Evolutionary conservation across 768 basidiomycete genomes (phyloP).

Genomic region (Serendipita sp.): DNA sequence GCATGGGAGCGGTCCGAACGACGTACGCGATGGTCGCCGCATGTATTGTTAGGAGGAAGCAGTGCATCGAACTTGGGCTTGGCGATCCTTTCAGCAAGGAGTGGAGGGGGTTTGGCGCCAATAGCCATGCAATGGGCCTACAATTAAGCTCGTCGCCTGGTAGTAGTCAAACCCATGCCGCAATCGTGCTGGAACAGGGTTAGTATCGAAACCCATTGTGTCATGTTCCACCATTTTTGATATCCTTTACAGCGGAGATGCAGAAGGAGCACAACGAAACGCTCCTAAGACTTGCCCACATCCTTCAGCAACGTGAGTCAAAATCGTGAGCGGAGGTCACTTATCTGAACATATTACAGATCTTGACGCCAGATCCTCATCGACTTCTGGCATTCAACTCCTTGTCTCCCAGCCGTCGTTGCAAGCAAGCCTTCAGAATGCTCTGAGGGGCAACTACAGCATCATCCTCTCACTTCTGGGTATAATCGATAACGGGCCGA

Average conservation of each 20-base stretch:
- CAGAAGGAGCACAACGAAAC: slow-evolving; percentile 70
- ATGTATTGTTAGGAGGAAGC: slow-evolving; percentile 66
- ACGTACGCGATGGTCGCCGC: slow-evolving; percentile 98
- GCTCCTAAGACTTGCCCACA: slow-evolving; percentile 58
- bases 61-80: slow-evolving; percentile 44
- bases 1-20: slow-evolving; percentile 91
- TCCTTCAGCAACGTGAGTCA: slow-evolving; percentile 59
- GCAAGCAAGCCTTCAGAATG: slow-evolving; percentile 76
- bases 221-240: slow-evolving; percentile 17
- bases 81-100: slow-evolving; percentile 56
- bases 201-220: slow-evolving; percentile 13
- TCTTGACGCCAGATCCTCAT: slow-evolving; percentile 39
- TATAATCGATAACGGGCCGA: slow-evolving; percentile 66
- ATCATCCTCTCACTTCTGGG: slow-evolving; percentile 83
- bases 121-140: slow-evolving; percentile 26
- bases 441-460: slow-evolving; percentile 84
- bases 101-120: slow-evolving; percentile 19
- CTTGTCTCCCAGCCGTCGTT: slow-evolving; percentile 66
- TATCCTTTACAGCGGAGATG: slow-evolving; percentile 47
- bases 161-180: neutral
- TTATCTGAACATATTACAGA: slow-evolving; percentile 25
- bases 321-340: neutral
- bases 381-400: slow-evolving; percentile 70
- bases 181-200: slow-evolving; percentile 26
- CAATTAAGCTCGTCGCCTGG: slow-evolving; percentile 1